These are phyloP conservation scores for Scenedesmus sp. DNA, from an alignment of 163 green algal species.

Conservation along the genomic window DNA sequence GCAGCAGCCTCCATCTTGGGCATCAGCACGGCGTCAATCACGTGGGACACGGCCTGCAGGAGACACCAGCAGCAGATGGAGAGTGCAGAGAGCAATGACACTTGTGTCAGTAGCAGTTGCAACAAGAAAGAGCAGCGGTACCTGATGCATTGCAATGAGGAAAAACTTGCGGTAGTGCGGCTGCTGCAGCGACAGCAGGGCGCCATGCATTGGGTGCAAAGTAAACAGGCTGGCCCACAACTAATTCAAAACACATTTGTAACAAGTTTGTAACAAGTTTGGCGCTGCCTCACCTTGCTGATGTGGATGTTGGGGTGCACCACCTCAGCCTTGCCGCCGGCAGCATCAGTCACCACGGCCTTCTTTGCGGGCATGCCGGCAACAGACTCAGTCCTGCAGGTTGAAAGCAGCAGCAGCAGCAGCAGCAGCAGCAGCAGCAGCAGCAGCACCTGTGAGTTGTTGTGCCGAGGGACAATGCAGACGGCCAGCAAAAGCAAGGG, in stretches of 20 bases:
- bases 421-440: neutral
- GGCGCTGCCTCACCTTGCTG: neutral
- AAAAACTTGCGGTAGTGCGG: too few species aligned
- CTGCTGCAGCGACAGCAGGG: neutral
- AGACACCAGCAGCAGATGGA: constrained; percentile 8
- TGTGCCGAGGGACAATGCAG: too few species aligned
- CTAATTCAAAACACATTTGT: neutral
- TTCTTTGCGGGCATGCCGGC: neutral
- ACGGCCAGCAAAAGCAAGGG: too few species aligned
- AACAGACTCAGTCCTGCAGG: neutral
- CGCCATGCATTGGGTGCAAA: neutral
- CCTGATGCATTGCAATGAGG: neutral
- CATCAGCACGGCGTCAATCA: constrained; percentile 34
- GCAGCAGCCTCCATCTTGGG: constrained; percentile 1
- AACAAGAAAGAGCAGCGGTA: neutral
- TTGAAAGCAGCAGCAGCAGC: neutral
- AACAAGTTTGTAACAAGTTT: neutral
- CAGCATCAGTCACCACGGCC: constrained; percentile 12
- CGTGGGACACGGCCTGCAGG: constrained; percentile 1
- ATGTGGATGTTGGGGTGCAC: constrained; percentile 13
- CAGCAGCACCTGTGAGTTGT: neutral
- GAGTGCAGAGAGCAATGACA: neutral
- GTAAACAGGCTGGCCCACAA: neutral
- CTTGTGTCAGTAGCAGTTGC: neutral
- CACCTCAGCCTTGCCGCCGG: neutral